Conservation (phyloP, 768 basidiomycete genomes). For the Leccinum incarnatum region DNA sequence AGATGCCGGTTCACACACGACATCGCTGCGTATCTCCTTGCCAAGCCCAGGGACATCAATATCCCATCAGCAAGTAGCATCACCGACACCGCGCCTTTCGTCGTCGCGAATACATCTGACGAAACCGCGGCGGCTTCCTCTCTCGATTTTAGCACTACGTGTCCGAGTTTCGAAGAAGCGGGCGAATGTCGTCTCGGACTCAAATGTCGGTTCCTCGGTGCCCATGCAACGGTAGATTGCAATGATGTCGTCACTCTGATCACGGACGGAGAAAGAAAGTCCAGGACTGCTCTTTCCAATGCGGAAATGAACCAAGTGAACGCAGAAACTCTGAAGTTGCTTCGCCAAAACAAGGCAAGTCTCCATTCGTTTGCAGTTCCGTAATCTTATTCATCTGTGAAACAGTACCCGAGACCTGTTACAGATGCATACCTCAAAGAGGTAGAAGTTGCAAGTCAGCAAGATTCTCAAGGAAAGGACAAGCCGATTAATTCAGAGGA, state of each 20-base stretch:
- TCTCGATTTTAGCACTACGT: constrained; percentile 23
- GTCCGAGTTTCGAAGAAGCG: constrained; percentile 29
- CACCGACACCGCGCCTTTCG: constrained; percentile 50
- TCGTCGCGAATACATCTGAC: constrained; percentile 20
- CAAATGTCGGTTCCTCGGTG: constrained; percentile 88
- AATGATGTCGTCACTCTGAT: constrained; percentile 44
- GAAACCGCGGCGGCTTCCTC: constrained; percentile 2
- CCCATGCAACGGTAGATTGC: constrained; percentile 56
- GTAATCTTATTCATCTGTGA: neutral
- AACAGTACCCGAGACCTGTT: constrained; percentile 64
- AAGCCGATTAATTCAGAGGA: constrained; percentile 9
- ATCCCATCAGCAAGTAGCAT: constrained; percentile 49
- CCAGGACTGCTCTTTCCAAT: constrained; percentile 41
- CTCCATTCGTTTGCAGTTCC: neutral
- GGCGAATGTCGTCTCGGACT: constrained; percentile 51
- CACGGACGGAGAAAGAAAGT: constrained; percentile 60
- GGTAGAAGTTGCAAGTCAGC: constrained; percentile 36
- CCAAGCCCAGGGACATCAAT: constrained; percentile 71
- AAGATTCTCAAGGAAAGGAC: neutral
- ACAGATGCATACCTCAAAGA: constrained; percentile 60
- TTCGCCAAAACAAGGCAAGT: constrained; percentile 68
- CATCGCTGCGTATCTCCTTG: constrained; percentile 67
- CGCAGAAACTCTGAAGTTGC: constrained; percentile 53
- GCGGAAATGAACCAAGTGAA: constrained; percentile 71
- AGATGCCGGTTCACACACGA: constrained; percentile 85